These are phyloP conservation scores for Geotrichum restrictum DNA, from an alignment of 1,139 yeast genomes.

Conservation along the genomic window DNA sequence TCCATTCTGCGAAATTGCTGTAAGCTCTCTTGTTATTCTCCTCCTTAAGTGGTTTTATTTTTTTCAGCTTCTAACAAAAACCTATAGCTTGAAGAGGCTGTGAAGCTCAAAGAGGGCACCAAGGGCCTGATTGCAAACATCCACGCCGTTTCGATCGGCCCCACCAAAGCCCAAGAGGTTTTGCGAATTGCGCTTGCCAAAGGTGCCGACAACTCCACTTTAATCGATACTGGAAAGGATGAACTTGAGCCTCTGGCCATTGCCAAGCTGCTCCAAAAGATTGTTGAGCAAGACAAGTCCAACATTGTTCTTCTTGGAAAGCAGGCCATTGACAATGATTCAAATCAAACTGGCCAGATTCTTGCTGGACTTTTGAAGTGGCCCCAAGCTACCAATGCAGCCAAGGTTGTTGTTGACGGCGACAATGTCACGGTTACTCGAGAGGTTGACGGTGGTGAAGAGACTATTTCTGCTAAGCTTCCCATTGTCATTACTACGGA, in stretches of 20 bases:
- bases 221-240: slow-evolving; percentile 65
- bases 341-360: slow-evolving; percentile 97
- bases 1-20: slow-evolving; percentile 96
- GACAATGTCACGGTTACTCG: slow-evolving; percentile 71
- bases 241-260: slow-evolving; percentile 84
- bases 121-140: slow-evolving; percentile 73
- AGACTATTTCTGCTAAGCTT: slow-evolving; percentile 68
- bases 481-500: slow-evolving; percentile 91
- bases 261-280: slow-evolving; percentile 74
- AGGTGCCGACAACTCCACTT: slow-evolving; percentile 84
- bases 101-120: slow-evolving; percentile 65
- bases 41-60: not conserved
- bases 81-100: slow-evolving; percentile 68
- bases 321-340: slow-evolving; percentile 94
- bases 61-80: too few relatives aligned
- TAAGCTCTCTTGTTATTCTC: slow-evolving; percentile 25
- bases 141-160: slow-evolving; percentile 92
- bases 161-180: slow-evolving; percentile 80
- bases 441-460: slow-evolving; percentile 94
- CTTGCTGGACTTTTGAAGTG: slow-evolving; percentile 89
- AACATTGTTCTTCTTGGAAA: slow-evolving; percentile 87
- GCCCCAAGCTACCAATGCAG: slow-evolving; percentile 98
- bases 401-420: slow-evolving; percentile 66
- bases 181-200: slow-evolving; percentile 88
- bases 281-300: slow-evolving; percentile 65